Evolutionary conservation across 495 filamentous ascomycete species (phyloP), one percentile per base, ranked within the genome.

Genomic region (Melanomma pulvis-pyrius): DNA sequence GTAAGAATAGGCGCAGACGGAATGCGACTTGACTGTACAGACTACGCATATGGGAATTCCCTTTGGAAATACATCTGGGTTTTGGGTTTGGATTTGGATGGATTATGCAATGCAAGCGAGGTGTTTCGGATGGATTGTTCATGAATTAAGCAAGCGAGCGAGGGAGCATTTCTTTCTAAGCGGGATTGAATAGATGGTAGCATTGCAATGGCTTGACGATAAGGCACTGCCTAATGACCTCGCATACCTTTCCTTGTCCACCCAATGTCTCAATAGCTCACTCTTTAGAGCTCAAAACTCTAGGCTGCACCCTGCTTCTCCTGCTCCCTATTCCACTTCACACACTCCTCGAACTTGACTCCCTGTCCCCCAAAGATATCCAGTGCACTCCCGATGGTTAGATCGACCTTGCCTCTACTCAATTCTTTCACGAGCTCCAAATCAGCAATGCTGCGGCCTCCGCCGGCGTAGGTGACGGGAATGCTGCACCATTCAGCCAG

Each of bases 401-500:
- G 79, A 74, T 98, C 94, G 9, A 98, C 89, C 73, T 84, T 91
- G 1, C 92, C 92, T 29, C 78, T 71, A 71, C 92, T 96, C 52
- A 96, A 78, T 5, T 74, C 74, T 76, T 92, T 88, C 15, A 98
- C 93, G 46, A 81, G 80, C 55, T 92, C 89, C 25, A 98, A 77
- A 73, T 98, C 93, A 47, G 86, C 82, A 1, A 96, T 73, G 68
- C 82, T 88, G 47, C 90, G 84, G n/a, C 89, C 93, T 11, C 94
- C 96, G 9, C 94, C 94, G 30, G 94, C 94, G 80, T 98, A 98
- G 1, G 94, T 98, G 4, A 97, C 88, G 11, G 94, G 96, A 50
- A 94, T 92, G 11, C 81, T 86, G 70, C 92, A 94, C 91, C 93
- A 98, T 67, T 86, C 77, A 1, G 91, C 89, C 51, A 98, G 78